Conservation (phyloP, 2,329 filamentous ascomycete species). For the Diaporthe sp. region DNA sequence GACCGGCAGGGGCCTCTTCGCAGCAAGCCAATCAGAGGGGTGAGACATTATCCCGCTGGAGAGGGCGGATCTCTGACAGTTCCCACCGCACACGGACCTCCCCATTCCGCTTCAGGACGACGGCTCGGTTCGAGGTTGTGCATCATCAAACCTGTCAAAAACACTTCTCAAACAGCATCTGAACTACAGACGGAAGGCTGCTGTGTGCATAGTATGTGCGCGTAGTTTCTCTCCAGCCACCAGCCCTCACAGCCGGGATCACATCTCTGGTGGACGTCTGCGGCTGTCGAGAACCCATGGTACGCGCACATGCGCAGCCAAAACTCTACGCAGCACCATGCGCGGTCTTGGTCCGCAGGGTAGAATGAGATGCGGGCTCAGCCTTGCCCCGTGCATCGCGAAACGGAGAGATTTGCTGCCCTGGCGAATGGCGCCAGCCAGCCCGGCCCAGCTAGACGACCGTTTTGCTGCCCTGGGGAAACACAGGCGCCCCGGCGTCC, state of each 20-base stretch:
- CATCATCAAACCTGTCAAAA: constrained; percentile 32
- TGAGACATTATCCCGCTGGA: constrained; percentile 30
- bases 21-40: constrained; percentile 23
- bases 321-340: not conserved
- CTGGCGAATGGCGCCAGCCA: not conserved
- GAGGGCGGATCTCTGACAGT: constrained; percentile 33
- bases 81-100: constrained; percentile 30
- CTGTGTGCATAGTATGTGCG: not conserved
- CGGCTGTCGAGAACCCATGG: not conserved
- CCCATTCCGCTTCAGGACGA: constrained; percentile 32
- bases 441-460: not conserved
- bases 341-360: not conserved
- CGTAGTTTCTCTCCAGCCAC: not conserved
- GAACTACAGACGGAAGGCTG: constrained; percentile 1
- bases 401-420: not conserved
- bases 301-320: not conserved
- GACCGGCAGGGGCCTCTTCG: constrained; percentile 14
- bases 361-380: constrained; percentile 1
- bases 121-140: constrained; percentile 30
- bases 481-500: constrained; percentile 11
- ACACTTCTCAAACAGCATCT: constrained; percentile 33
- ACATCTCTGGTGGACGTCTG: not conserved
- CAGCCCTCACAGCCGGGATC: not conserved
- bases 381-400: constrained; percentile 18
- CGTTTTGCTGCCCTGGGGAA: constrained; percentile 21